phyloP scores from a whole-genome alignment of 345 rosid species.

The Pugionium dolabratum region DNA sequence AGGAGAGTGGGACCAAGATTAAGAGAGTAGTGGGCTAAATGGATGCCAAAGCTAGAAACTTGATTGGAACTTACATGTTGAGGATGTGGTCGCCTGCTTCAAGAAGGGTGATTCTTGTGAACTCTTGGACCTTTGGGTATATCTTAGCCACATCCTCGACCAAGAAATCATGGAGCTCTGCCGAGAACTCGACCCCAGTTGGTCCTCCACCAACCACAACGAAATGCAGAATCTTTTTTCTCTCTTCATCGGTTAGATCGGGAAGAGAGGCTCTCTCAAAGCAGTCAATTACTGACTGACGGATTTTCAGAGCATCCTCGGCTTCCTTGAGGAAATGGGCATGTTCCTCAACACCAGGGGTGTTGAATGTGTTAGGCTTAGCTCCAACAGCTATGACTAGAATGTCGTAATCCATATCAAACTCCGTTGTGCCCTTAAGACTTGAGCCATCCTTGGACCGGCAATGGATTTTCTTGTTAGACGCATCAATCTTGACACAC shows the following conservation, averaged over 20 bases:
- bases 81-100: conserved; percentile 81
- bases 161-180: conserved; percentile 76
- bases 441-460: conserved; percentile 45
- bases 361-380: conserved; percentile 70
- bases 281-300: conserved; percentile 62
- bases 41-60: background rate
- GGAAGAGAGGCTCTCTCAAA: conserved; percentile 80
- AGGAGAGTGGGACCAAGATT: conserved; percentile 1
- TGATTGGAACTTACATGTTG: conserved; percentile 56
- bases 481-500: conserved; percentile 61
- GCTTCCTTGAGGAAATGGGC: conserved; percentile 79
- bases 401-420: conserved; percentile 68
- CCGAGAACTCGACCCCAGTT: conserved; percentile 86
- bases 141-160: conserved; percentile 60
- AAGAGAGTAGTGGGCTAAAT: background rate
- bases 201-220: conserved; percentile 94
- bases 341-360: conserved; percentile 76
- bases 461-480: conserved; percentile 57
- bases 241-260: conserved; percentile 63
- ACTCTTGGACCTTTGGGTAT: conserved; percentile 56
- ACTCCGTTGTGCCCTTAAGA: conserved; percentile 52
- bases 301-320: conserved; percentile 70
- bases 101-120: conserved; percentile 64
- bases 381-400: conserved; percentile 74
- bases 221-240: conserved; percentile 69